Base-by-base conservation (phyloP, 2,329 filamentous ascomycete species). In the Cercospora berteroae region DNA sequence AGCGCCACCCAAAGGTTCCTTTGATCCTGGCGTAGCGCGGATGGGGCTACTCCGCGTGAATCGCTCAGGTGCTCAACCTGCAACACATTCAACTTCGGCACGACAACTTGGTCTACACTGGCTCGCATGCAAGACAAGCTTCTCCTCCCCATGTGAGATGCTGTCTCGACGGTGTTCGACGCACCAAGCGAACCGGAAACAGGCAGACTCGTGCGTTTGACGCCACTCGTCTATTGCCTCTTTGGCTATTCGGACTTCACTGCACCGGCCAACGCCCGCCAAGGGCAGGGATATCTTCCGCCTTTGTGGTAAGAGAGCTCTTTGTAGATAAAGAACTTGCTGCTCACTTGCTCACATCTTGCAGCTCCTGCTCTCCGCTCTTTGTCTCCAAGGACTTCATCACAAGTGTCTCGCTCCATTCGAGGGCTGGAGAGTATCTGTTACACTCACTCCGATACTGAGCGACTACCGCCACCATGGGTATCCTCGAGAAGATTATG, bases 401-500 rank as follows among this genome's bases (percentile, higher is more conserved):
- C 33, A 27, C 57, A 25, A 23, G 31, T 42, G 20, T 42, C 25
- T 18, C 56, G 57, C 39, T 36, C 31, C 20, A 36, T 13, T 8
- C 31, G 39, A 60, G 57, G 39, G 57, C 16, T 13, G n/a, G 57
- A 20, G 31, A 39, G 56, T 60, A 42, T 20, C 48, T 36, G 9
- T 25, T 42, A 18, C 42, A 50, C 42, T 25, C 18, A 60, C 27
- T 23, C 18, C 36, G 18, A 23, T 42, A 39, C 33, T 33, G 44
- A 42, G 50, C 52, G 29, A 27, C 25, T 29, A 39, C 44, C 66
- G 39, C 6, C 58, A 63, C 16, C 3, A 68, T 68, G 66, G 63
- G 63, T 27, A 20, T 68, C 62, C 42, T 68, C 44, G 63, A 68
- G 29, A 65, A 61, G 31, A 68, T 68, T 31, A 44, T 68, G 31